Evolutionary conservation across 2,329 filamentous ascomycete species (phyloP), one percentile per base, ranked within the genome.

Genomic region (Chalaropsis thielavioides): DNA sequence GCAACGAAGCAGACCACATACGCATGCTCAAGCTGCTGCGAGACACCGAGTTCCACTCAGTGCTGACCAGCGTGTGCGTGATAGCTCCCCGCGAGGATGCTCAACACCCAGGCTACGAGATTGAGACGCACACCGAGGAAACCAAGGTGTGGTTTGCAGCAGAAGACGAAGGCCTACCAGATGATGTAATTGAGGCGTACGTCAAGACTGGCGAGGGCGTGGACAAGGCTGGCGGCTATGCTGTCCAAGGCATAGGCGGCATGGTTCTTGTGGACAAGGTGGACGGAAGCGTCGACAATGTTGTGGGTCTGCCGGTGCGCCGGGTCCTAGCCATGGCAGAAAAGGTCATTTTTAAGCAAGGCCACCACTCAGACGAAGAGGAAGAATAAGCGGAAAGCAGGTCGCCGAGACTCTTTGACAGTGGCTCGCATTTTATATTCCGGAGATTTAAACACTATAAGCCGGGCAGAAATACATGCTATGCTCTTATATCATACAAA

Each of bases 141-240:
- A 97, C 92, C 56, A 83, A 80, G 68, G 94, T 99, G n/a, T 84
- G 82, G 72, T 99, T 99, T 75, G 90, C 91, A 72, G 75, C 79
- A 66, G 82, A 81, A 70, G 70, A 71, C 15, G 77, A 82, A 17
- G 82, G 82, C 2, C 72, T 84, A 67, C 77, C 79, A 15, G 92
- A 99, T 76, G 91, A 95, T 67, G 82, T 96, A 69, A 86, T 97
- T 67, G 78, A 90, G 70, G 83, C 78, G 4, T 92, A 92, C 72
- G 87, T 92, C 66, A 82, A 80, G 72, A 96, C 92, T 24, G 81
- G 92, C 64, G 94, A 99, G 78, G 94, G 94, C 1, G 91, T 85
- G 11, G 94, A 97, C 75, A 99, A 97, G 79, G 94, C 94, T 0
- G 94, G 94, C 1, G 94, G 94, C 0, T 99, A 99, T 75, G 94